Conservation (phyloP, 23 red algal species). For the Gracilaria vermiculophylla region DNA sequence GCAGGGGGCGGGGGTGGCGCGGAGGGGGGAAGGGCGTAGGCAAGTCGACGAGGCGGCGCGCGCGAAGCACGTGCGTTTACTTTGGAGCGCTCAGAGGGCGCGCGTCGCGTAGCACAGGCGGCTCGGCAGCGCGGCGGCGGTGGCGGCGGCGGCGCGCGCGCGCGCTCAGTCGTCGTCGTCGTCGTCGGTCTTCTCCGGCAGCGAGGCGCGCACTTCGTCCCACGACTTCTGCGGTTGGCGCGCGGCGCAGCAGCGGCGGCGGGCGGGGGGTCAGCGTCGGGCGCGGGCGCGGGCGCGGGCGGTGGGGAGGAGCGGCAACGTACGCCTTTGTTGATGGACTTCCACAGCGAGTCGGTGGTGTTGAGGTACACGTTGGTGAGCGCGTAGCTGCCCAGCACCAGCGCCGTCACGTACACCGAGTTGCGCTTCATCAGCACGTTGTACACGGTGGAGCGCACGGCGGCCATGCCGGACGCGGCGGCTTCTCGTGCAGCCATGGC, state of each 20-base stretch:
- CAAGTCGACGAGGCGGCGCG: neutral
- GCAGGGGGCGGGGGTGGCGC: no score
- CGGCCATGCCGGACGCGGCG: conserved; percentile 61
- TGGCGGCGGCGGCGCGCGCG: neutral
- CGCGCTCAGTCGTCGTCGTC: conserved; percentile 46
- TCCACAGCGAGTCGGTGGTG: conserved; percentile 75
- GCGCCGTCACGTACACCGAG: conserved; percentile 71
- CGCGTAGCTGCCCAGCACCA: conserved; percentile 70
- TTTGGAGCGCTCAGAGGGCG: no score
- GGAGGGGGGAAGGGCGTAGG: neutral
- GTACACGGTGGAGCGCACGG: conserved; percentile 78
- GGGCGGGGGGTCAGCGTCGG: no score
- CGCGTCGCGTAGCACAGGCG: no score
- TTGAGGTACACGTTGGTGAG: conserved; percentile 49
- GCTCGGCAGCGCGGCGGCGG: no score
- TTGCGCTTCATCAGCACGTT: conserved; percentile 84
- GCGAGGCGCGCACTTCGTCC: conserved; percentile 27
- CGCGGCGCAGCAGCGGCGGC: neutral
- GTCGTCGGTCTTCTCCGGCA: conserved; percentile 17
- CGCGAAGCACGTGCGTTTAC: no score
- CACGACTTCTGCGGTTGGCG: conserved; percentile 29
- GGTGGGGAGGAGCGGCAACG: neutral
- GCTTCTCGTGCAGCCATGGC: conserved; percentile 59
- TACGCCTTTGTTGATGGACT: conserved; percentile 69
- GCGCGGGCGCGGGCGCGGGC: no score